phyloP scores from a whole-genome alignment of 169 alveolate genomes.

The Babesia gibsoni region DNA sequence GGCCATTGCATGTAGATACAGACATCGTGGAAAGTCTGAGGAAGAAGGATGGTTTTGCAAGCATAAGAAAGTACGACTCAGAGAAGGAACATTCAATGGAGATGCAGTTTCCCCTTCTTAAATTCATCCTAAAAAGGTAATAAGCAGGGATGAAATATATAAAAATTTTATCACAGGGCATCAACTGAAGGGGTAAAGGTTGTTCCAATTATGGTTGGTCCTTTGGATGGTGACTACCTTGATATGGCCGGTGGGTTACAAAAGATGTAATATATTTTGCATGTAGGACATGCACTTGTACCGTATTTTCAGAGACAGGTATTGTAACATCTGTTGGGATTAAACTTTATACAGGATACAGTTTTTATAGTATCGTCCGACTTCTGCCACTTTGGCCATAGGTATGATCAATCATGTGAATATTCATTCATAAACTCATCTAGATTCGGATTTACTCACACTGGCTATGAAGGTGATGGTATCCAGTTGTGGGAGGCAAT shows the following conservation, averaged over 20 bases:
- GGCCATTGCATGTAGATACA: constrained; percentile 80
- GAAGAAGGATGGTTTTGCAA: constrained; percentile 48
- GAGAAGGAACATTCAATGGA: constrained; percentile 90
- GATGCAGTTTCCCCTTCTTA: constrained; percentile 85
- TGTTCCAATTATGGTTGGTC: constrained; percentile 84
- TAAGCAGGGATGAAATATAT: too few relatives aligned
- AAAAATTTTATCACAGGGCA: neutral
- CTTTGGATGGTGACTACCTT: constrained; percentile 36
- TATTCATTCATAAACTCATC: too few relatives aligned
- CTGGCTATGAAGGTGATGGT: constrained; percentile 39
- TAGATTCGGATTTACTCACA: constrained; percentile 54
- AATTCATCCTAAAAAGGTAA: constrained; percentile 68
- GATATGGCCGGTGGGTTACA: constrained; percentile 11
- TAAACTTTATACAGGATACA: constrained; percentile 31
- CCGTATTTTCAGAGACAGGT: constrained; percentile 77
- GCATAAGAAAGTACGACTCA: constrained; percentile 67
- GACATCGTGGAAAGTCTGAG: constrained; percentile 43
- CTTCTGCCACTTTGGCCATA: constrained; percentile 91
- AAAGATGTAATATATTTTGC: neutral
- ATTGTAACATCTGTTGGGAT: neutral
- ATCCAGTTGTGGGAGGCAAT: constrained; percentile 72
- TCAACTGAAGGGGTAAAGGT: constrained; percentile 57
- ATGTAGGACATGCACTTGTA: constrained; percentile 75
- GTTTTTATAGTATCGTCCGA: constrained; percentile 88
- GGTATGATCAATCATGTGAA: constrained; percentile 50